Evolutionary conservation across 164 flowering plant genomes (phyloP), one percentile per base, ranked within the genome.

Genomic region (Tinospora cordifolia): DNA sequence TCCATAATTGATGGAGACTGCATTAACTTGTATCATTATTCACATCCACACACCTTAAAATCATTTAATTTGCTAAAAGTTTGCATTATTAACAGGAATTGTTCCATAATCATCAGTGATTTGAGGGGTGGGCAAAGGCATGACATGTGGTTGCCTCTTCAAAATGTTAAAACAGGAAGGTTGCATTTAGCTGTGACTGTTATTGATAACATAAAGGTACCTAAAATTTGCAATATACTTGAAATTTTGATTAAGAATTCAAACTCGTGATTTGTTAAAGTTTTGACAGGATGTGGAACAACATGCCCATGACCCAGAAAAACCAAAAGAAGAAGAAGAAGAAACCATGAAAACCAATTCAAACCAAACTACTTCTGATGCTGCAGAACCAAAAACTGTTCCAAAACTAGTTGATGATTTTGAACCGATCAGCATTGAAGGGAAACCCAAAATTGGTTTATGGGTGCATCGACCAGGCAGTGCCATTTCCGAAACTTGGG

Each of bases 381-480:
- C 51, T 40, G 73, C 83, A n/a, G 76, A 76, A 67, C 74, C 86
- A 51, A 74, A 80, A 22, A 78, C 81, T 70, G 77, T 78, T 38
- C 65, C 68, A 62, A 82, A 74, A 72, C 62, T 87, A 71, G 77
- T 80, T 21, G 95, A 90, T 78, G 70, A 80, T 57, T 86, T 85
- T 77, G 97, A 92, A 71, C 93, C 92, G 25, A 84, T 95, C 13
- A 77, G 87, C 60, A 68, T 90, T 39, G 91, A 87, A 70, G 99
- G 98, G 64, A 88, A 84, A 74, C 24, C 74, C 13, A 77, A 79
- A 70, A 83, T 89, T 7, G 93, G 94, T 22, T 78, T 90, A 46
- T 90, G 97, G 97, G 86, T 89, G 46, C 91, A 88, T 70, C 93
- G 75, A 64, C 99, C 99, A 22, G 98, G 99, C 64, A 84, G 78